Evolutionary conservation across 1,284 basidiomycete genomes (phyloP), one percentile per base, ranked within the genome.

Genomic region (Fistulina hepatica): DNA sequence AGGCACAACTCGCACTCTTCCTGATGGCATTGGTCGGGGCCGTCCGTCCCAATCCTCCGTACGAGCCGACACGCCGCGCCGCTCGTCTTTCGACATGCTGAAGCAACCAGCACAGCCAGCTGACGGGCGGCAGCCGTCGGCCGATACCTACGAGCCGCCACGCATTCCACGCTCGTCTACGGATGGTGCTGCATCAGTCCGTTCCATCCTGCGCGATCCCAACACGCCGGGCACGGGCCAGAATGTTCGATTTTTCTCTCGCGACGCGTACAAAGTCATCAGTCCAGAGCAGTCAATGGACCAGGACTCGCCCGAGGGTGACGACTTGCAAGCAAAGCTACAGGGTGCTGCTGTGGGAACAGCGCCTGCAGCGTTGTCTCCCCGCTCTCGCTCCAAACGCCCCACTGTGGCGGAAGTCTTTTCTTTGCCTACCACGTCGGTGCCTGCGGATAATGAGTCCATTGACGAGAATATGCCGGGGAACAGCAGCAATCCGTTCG

Each of bases 181-280:
- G 13, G 28, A 19, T 19, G 28, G 19, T 19, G 46, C 39, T 11
- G 45, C 40, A 13, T 47, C 45, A 53, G 59, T 80, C 4, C 70
- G 79, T 17, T 81, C 80, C 13, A 82, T 82, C 44, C 62, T 83
- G 16, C 74, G 76, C 24, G 73, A 77, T 42, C 68, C 66, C 6
- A 75, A 76, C 36, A 80, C 80, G 0, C 80, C 80, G n/a, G 76
- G 72, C 3, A 77, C 77, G 4, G 78, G 78, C 7, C 75, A 76
- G 51, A 81, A 72, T 48, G 80, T 81, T 16, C 75, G 78, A 6
- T 82, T 81, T 59, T 80, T 79, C 54, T 70, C 75, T n/a, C 65
- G 73, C 17, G 71, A 81, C 41, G 73, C 71, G 8, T 75, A 69
- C 55, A 73, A 68, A 45, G 61, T 71, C 13, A 71, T 77, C 45